Evolutionary conservation across 78 protist species (phyloP), one percentile per base, ranked within the genome.

Genomic region (Tieghemostelium lacteum): DNA sequence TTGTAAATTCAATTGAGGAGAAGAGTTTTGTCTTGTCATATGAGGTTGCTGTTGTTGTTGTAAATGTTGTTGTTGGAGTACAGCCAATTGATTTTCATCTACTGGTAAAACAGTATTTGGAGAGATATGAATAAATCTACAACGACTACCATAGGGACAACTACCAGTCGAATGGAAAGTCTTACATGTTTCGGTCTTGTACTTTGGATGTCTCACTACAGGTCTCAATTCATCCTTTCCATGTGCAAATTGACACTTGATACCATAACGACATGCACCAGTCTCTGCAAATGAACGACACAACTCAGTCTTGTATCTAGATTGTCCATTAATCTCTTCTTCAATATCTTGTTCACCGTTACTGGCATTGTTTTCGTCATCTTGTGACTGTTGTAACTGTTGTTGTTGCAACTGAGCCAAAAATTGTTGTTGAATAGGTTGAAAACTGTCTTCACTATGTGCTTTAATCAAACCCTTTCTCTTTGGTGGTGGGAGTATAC

Each of bases 191-290:
- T 92, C 80, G n/a, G 97, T 92, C 75, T 95, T 95, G 92, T 95
- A 95, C 55, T 80, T 75, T 39, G 97, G 97, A 64, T 95, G 97
- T 52, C 97, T 76, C 60, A 40, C 31, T 39, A 95, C 89, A 5
- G 34, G 89, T 22, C 97, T 63, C 33, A 95, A 74, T 45, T 95
- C 97, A 31, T 70, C 87, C 4, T 34, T 39, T 40, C 97, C 96
- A 83, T 97, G 98, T 0, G 98, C 98, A 60, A 95, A 97, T 85
- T 94, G 96, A 74, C 98, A 97, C 24, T 92, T 92, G 40, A 58
- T 63, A 16, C 96, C 97, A 73, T 96, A 96, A 58, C 94, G 77
- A 76, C 98, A 97, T 28, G 39, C 6, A n/a, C 95, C 93, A 20
- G 95, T 92, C 69, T 97, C 96, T 20, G 49, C 37, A 33, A 52